These are phyloP conservation scores for Phytopythium litorale DNA, from an alignment of 352 stramenopile genomes.

Conservation along the genomic window DNA sequence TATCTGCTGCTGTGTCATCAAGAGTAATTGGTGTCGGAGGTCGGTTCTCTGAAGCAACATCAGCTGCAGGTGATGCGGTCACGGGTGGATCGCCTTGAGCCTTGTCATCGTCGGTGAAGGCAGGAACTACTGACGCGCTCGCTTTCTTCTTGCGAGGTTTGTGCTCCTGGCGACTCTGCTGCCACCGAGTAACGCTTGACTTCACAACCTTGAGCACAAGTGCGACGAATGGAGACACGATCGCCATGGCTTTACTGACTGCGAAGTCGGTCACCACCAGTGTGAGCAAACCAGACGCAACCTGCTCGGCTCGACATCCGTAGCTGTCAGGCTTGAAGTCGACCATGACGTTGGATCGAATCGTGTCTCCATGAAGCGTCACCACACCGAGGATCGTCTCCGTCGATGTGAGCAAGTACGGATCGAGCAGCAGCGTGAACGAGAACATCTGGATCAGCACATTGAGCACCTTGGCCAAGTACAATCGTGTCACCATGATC, in stretches of 20 bases:
- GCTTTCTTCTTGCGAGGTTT: constrained; percentile 9
- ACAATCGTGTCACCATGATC: constrained; percentile 75
- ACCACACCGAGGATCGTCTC: constrained; percentile 29
- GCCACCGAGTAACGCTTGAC: constrained; percentile 7
- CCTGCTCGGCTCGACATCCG: constrained; percentile 57
- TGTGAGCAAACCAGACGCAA: constrained; percentile 54
- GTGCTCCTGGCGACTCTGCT: constrained; percentile 9
- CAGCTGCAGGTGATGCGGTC: background rate
- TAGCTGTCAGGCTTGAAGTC: constrained; percentile 51
- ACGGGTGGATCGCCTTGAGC: background rate
- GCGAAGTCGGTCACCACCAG: constrained; percentile 77
- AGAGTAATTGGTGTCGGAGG: background rate
- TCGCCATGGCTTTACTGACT: constrained; percentile 50
- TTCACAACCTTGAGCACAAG: constrained; percentile 18
- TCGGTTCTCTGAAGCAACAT: background rate
- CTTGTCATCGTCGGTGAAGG: background rate
- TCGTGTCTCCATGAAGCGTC: constrained; percentile 33
- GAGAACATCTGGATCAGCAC: constrained; percentile 78
- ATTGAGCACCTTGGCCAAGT: constrained; percentile 82
- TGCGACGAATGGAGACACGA: constrained; percentile 25
- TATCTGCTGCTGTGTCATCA: background rate
- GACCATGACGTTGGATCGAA: constrained; percentile 64
- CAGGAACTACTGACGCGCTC: constrained; percentile 20
- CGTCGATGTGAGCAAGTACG: constrained; percentile 47
- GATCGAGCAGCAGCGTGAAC: constrained; percentile 63